Evolutionary conservation across 768 basidiomycete genomes (phyloP).

Genomic region (Butyriboletus loyo): DNA sequence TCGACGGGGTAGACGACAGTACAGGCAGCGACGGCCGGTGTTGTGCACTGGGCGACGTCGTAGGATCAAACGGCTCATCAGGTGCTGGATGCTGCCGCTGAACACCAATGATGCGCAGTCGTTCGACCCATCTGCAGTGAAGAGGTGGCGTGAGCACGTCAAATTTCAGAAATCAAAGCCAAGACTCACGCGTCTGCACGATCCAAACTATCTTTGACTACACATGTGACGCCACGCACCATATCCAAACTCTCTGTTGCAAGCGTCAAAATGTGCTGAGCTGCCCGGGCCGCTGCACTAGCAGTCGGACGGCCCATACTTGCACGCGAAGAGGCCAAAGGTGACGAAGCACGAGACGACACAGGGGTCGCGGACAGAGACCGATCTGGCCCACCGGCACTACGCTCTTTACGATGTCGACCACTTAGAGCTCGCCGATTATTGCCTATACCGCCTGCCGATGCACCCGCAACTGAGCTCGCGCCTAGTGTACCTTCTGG

Average conservation of each 20-base stretch:
- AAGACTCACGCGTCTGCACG: slow-evolving; percentile 74
- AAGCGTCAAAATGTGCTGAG: slow-evolving; percentile 76
- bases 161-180: background rate
- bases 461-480: slow-evolving; percentile 36
- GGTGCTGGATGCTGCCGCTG: slow-evolving; percentile 46
- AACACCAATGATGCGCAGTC: slow-evolving; percentile 72
- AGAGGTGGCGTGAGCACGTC: slow-evolving; percentile 1
- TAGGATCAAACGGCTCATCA: slow-evolving; percentile 15
- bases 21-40: slow-evolving; percentile 24
- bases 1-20: slow-evolving; percentile 30
- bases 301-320: slow-evolving; percentile 36
- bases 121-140: slow-evolving; percentile 70
- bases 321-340: slow-evolving; percentile 24
- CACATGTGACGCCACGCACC: slow-evolving; percentile 84
- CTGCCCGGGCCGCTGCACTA: slow-evolving; percentile 65
- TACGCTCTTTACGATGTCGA: slow-evolving; percentile 38
- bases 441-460: slow-evolving; percentile 20
- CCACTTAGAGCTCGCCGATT: slow-evolving; percentile 16
- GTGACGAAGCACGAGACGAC: slow-evolving; percentile 36
- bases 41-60: slow-evolving; percentile 5
- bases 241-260: slow-evolving; percentile 92
- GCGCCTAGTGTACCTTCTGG: slow-evolving; percentile 31
- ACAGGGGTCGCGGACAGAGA: slow-evolving; percentile 30
- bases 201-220: slow-evolving; percentile 85
- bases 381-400: slow-evolving; percentile 33